Evolutionary conservation across 1,284 basidiomycete genomes (phyloP), one percentile per base, ranked within the genome.

Genomic region (Puccinia polysora): DNA sequence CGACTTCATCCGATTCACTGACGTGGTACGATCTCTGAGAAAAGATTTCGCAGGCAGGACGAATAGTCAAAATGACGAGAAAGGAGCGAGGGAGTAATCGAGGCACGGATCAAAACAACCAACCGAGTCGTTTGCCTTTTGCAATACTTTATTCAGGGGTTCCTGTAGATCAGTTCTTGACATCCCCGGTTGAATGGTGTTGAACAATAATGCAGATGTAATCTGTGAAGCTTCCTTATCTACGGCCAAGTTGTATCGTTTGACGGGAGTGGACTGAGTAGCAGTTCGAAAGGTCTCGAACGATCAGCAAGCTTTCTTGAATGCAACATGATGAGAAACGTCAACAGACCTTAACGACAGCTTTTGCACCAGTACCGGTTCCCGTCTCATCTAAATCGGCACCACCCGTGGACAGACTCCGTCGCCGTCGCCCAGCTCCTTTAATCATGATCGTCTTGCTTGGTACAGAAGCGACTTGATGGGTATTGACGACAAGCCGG

Each of bases 311-410:
- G n/a, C n/a, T n/a, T n/a, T n/a, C n/a, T n/a, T n/a, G n/a, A n/a
- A n/a, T n/a, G n/a, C 5, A 34, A 53, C 32, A n/a, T 38, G 25
- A 40, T 28, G n/a, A 56, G 36, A 67, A 38, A 60, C 55, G 14
- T 38, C n/a, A n/a, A 62, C 59, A 20, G 18, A 71, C 69, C 45
- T 63, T 71, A 8, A 71, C 69, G 55, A 59, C 69, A 20, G 69
- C 69, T 50, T 56, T 52, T 20, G 69, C 69, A 38, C 69, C 69
- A 63, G 59, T 10, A 38, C 69, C 69, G 6, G 69, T 63, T 25
- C 69, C 69, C 15, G 59, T 71, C 30, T 71, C 69, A 25, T 71
- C 59, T n/a, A 71, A n/a, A 52, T 71, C 69, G 43, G 59, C 59
- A 56, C 59, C 69, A 25, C 69, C 69, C 28, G 69, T 71, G 4